Conservation (phyloP, 225 moss, liverwort and hornwort species). For the Polytrichum formosum region DNA sequence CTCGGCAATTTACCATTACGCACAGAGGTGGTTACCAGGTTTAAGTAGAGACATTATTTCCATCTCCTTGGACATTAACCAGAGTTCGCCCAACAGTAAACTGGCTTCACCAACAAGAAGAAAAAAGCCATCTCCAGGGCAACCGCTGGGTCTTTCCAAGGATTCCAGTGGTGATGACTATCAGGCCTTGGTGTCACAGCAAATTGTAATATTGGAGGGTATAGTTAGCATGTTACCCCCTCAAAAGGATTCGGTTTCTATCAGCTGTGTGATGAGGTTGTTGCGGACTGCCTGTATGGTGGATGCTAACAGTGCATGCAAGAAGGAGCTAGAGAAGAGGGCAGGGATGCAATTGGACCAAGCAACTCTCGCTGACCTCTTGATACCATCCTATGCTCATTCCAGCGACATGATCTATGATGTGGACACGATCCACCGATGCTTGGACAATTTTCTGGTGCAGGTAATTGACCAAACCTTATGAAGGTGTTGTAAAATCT, state of each 20-base stretch:
- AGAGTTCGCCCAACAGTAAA: conserved; percentile 5
- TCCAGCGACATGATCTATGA: conserved; percentile 58
- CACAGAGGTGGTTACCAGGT: conserved; percentile 65
- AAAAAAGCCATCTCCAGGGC: conserved; percentile 25
- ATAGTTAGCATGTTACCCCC: conserved; percentile 51
- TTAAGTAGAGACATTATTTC: conserved; percentile 12
- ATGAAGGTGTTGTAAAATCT: not conserved
- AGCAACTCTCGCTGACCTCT: conserved; percentile 63
- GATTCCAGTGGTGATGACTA: conserved; percentile 18
- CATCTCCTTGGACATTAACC: conserved; percentile 8
- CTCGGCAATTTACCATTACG: conserved; percentile 63
- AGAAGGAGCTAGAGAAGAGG: conserved; percentile 59
- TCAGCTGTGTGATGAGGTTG: conserved; percentile 57
- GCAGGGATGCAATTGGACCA: conserved; percentile 80
- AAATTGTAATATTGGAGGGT: conserved; percentile 56
- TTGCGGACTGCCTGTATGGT: conserved; percentile 64
- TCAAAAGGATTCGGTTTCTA: conserved; percentile 62
- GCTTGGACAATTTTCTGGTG: conserved; percentile 76
- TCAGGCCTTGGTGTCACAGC: conserved; percentile 16
- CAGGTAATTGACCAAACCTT: conserved; percentile 22
- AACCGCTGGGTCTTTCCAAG: conserved; percentile 3
- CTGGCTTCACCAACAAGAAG: conserved; percentile 8
- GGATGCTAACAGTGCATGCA: conserved; percentile 31
- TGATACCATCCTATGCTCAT: conserved; percentile 62
- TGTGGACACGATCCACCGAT: conserved; percentile 72